Evolutionary conservation across 805 yeast genomes (phyloP).

Genomic region (Pichia insulana): DNA sequence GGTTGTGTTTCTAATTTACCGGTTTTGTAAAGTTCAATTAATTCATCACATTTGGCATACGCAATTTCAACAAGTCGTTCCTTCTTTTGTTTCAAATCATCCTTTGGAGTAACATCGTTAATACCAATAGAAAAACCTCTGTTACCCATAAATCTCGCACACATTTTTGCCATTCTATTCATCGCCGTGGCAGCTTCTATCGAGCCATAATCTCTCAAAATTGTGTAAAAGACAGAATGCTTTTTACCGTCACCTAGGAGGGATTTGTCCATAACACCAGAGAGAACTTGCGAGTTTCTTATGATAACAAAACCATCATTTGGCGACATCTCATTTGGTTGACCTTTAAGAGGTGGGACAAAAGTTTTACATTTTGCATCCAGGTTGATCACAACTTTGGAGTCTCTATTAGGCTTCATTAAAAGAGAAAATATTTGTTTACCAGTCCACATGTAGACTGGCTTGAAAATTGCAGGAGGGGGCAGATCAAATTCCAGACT

Average conservation of each 20-base stretch:
- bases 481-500: conserved; percentile 82
- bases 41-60: conserved; percentile 82
- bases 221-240: conserved; percentile 91
- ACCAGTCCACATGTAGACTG: conserved; percentile 91
- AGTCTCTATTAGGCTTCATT: conserved; percentile 68
- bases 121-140: conserved; percentile 97
- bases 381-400: conserved; percentile 78
- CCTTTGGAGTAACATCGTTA: conserved; percentile 92
- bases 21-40: conserved; percentile 65
- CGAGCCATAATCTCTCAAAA: conserved; percentile 93
- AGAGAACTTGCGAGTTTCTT: conserved; percentile 77
- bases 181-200: conserved; percentile 90
- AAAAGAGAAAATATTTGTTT: conserved; percentile 87
- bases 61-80: conserved; percentile 88
- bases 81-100: conserved; percentile 62
- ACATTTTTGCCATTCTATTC: conserved; percentile 98
- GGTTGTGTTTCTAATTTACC: conserved; percentile 97
- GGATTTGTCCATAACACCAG: conserved; percentile 97
- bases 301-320: conserved; percentile 92
- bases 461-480: conserved; percentile 89
- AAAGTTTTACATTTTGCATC: conserved; percentile 93
- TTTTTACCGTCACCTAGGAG: conserved; percentile 97
- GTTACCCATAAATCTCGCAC: conserved; percentile 91
- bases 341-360: conserved; percentile 60
- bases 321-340: conserved; percentile 91